Evolutionary conservation across 1,139 yeast species (phyloP).

Genomic region (Kodamaea fungicola): DNA sequence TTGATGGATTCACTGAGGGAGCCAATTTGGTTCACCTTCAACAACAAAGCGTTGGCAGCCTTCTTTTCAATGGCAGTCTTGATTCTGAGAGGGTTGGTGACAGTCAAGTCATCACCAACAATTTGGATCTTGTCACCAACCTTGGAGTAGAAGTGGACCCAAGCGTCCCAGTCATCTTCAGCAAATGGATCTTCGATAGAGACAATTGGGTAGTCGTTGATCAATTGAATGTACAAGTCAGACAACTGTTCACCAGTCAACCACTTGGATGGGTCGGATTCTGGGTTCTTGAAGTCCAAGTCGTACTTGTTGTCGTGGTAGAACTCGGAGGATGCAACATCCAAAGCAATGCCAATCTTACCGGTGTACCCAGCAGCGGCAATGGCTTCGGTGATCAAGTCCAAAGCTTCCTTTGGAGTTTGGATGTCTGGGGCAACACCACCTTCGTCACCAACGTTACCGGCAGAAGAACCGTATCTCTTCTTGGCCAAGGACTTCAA

Average conservation of each 20-base stretch:
- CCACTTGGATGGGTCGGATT: conserved; percentile 86
- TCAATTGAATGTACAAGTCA: conserved; percentile 70
- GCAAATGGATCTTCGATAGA: conserved; percentile 98
- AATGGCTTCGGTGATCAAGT: conserved; percentile 83
- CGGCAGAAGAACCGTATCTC: conserved; percentile 94
- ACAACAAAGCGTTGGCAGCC: conserved; percentile 86
- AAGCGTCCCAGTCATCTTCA: conserved; percentile 98
- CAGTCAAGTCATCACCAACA: conserved; percentile 97
- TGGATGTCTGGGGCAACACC: conserved; percentile 98
- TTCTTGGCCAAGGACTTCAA: conserved; percentile 87
- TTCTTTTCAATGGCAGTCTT: conserved; percentile 92
- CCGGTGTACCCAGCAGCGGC: conserved; percentile 92
- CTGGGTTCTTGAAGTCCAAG: conserved; percentile 94
- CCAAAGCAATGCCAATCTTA: conserved; percentile 84
- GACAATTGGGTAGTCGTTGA: conserved; percentile 90
- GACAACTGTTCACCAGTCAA: conserved; percentile 84
- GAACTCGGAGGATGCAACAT: conserved; percentile 95
- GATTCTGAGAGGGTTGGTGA: conserved; percentile 93
- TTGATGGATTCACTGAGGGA: conserved; percentile 85
- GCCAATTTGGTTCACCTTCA: conserved; percentile 97
- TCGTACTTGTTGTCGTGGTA: conserved; percentile 94
- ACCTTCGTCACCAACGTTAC: conserved; percentile 99
- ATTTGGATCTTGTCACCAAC: conserved; percentile 74
- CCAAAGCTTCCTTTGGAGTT: conserved; percentile 92
- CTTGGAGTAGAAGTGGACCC: conserved; percentile 77